These are phyloP conservation scores for Tolypocladium pustulatum DNA, from an alignment of 2,329 filamentous ascomycete species.

Conservation along the genomic window DNA sequence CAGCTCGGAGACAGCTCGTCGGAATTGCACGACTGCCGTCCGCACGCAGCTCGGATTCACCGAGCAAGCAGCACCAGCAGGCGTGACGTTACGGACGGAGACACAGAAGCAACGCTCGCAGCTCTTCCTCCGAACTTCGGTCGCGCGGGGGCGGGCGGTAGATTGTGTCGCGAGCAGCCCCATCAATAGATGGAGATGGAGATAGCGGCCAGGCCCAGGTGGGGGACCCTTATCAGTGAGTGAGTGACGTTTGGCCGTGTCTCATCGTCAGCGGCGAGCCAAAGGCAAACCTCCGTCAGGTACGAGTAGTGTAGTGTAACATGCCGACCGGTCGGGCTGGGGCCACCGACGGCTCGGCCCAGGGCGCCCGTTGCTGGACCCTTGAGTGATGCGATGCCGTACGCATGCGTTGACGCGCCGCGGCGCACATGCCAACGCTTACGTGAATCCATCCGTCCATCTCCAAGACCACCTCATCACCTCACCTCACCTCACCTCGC, in stretches of 20 bases:
- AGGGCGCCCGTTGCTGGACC: neutral
- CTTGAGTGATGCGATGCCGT: neutral
- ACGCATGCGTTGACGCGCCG: neutral
- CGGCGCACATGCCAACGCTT: neutral
- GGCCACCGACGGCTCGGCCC: neutral
- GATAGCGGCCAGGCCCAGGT: too few relatives aligned
- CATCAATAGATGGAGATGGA: neutral
- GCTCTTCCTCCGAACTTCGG: neutral
- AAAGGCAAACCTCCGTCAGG: too few relatives aligned
- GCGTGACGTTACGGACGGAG: neutral
- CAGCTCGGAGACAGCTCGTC: neutral
- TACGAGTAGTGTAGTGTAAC: neutral
- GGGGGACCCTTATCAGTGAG: neutral
- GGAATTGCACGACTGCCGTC: neutral
- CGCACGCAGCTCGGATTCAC: neutral
- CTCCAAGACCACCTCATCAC: too few relatives aligned
- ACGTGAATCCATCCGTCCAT: too few relatives aligned
- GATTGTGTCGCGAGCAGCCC: neutral
- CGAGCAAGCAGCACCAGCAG: neutral
- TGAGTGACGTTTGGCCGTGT: neutral
- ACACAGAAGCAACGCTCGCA: neutral
- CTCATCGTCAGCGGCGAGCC: neutral
- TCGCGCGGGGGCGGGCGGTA: neutral
- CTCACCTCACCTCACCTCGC: too few relatives aligned
- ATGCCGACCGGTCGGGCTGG: neutral